These are phyloP conservation scores for Talaromyces rugulosus DNA, from an alignment of 2,329 filamentous ascomycete species.

Conservation along the genomic window DNA sequence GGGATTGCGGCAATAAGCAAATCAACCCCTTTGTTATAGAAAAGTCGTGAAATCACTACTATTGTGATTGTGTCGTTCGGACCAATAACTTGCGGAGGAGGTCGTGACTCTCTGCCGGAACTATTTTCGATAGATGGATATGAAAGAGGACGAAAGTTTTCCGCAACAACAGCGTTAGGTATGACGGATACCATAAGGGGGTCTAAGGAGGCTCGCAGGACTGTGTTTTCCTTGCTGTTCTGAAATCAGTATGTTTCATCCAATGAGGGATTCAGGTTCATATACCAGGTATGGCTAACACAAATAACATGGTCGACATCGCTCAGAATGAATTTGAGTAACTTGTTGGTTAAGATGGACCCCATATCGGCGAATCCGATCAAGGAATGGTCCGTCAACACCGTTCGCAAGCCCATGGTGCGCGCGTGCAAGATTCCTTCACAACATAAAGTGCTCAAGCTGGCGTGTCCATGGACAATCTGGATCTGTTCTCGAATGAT, in stretches of 20 bases:
- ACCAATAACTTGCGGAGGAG: slow-evolving; percentile 65
- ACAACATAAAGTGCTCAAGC: slow-evolving; percentile 86
- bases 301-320: slow-evolving; percentile 98
- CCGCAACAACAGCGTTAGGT: slow-evolving; percentile 93
- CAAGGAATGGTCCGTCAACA: slow-evolving; percentile 95
- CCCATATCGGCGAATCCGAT: slow-evolving; percentile 96
- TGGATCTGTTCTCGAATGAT: slow-evolving; percentile 90
- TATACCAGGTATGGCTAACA: slow-evolving; percentile 92
- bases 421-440: slow-evolving; percentile 92
- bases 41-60: slow-evolving; percentile 92
- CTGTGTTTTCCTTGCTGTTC: slow-evolving; percentile 90
- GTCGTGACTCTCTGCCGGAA: slow-evolving; percentile 30
- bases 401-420: slow-evolving; percentile 92
- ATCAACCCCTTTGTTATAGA: slow-evolving; percentile 98
- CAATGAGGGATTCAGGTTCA: neutral
- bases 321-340: slow-evolving; percentile 91
- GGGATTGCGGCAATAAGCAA: slow-evolving; percentile 95
- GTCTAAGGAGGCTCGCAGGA: slow-evolving; percentile 87
- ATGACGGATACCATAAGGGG: slow-evolving; percentile 97
- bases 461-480: slow-evolving; percentile 96
- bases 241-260: neutral
- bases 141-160: slow-evolving; percentile 79
- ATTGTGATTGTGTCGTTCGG: slow-evolving; percentile 89
- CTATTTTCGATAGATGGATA: slow-evolving; percentile 36
- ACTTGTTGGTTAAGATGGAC: slow-evolving; percentile 94